Conservation (phyloP, 345 rosid genomes). For the Eutrema japonicum region DNA sequence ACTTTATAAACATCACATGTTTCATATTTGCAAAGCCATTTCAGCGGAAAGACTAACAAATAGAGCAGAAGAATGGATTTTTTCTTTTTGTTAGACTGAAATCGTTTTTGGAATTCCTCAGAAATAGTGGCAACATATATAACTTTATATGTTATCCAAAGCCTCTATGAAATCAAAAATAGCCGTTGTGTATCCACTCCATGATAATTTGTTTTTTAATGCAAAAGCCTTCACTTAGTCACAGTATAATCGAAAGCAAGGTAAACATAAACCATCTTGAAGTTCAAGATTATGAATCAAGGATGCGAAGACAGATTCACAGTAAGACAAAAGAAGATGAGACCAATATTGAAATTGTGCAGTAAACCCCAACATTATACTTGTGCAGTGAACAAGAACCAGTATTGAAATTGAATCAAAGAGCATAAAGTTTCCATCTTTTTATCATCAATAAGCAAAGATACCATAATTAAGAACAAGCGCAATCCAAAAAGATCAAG, state of each 20-base stretch:
- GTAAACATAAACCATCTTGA: background rate
- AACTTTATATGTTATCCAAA: background rate
- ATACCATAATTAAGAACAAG: background rate
- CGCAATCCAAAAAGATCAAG: slow-evolving; percentile 4
- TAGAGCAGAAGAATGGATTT: background rate
- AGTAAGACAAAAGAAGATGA: background rate
- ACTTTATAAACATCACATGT: background rate
- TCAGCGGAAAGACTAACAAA: no score
- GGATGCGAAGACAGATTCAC: background rate
- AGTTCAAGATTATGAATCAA: background rate
- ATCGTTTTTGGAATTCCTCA: background rate
- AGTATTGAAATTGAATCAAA: background rate
- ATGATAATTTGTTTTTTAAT: background rate
- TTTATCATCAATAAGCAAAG: background rate
- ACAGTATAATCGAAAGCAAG: background rate
- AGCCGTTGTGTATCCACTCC: background rate
- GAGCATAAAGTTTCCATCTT: background rate
- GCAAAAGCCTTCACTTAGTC: background rate
- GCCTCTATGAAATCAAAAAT: background rate
- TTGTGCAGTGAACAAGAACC: background rate
- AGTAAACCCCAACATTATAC: background rate
- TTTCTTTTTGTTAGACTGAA: no score
- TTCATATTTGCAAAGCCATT: background rate
- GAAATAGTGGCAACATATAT: background rate
- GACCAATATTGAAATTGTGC: background rate